Evolutionary conservation across 1,284 basidiomycete species (phyloP), one percentile per base, ranked within the genome.

Genomic region (Irpex lacteus): DNA sequence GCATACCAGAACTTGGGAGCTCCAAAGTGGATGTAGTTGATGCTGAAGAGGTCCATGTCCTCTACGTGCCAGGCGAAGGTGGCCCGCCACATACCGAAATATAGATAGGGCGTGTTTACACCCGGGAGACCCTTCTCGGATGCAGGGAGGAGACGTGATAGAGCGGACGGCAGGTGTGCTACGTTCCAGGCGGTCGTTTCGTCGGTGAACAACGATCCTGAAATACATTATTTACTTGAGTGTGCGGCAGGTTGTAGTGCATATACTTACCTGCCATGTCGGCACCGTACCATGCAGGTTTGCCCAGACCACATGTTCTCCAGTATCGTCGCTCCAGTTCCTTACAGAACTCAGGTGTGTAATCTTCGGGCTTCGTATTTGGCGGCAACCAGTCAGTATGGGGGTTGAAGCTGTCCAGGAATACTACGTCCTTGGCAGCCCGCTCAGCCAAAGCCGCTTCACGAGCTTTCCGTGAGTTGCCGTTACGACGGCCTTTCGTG

Each of bases 11-110:
- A 90, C 70, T 92, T 99, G 0, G 96, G 96, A 0, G 97, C 96
- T 2, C 97, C 97, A 73, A 98, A 99, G 77, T 99, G 97, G 66
- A 99, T 96, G 74, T 98, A 98, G 77, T 98, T 99, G 81, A 99
- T 99, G 62, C 95, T 97, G 78, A 97, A 98, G 2, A 99, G 83
- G 74, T 98, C 97, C 94, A 95, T 95, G 75, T 95, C 90, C 73
- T 99, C 97, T 57, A 99, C 97, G 71, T 99, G 97, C 98, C 98
- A 99, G 0, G 97, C 95, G 76, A 99, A 98, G 0, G 95, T 96
- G 13, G 98, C 97, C 60, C 95, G 85, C 97, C 97, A 99, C 95
- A 98, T 98, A 68, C 97, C 97, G 76, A 98, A 98, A 77, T 99
- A 99, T 3, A 99, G 85, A 75, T 99, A 99, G 0, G 97, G 97